Conservation (phyloP, 106 monocot species). For the Xerophyta viscosa region DNA sequence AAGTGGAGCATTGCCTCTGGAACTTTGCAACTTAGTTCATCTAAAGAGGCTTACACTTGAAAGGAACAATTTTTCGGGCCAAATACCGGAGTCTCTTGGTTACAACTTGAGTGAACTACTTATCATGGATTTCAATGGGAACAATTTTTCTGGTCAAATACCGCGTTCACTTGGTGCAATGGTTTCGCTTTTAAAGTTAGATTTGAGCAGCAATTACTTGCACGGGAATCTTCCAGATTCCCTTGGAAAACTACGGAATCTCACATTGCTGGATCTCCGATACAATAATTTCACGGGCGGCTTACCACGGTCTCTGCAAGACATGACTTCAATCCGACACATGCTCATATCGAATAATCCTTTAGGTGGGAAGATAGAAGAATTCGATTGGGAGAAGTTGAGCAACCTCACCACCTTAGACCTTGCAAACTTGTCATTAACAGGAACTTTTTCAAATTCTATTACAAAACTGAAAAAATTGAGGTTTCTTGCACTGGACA, state of each 20-base stretch:
- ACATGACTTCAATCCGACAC: slow-evolving; percentile 48
- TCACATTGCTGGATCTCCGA: slow-evolving; percentile 66
- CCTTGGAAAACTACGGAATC: slow-evolving; percentile 30
- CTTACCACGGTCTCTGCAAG: slow-evolving; percentile 19
- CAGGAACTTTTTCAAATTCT: slow-evolving; percentile 47
- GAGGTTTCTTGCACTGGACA: slow-evolving; percentile 58
- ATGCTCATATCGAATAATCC: slow-evolving; percentile 70
- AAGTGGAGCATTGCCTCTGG: slow-evolving; percentile 33
- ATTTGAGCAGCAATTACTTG: slow-evolving; percentile 63
- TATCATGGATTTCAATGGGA: slow-evolving; percentile 54
- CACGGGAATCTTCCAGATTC: slow-evolving; percentile 48
- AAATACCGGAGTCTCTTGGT: slow-evolving; percentile 42
- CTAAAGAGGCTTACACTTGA: slow-evolving; percentile 47
- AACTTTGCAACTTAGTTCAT: slow-evolving; percentile 24
- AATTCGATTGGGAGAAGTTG: slow-evolving; percentile 31
- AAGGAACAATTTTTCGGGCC: slow-evolving; percentile 43
- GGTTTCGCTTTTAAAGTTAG: slow-evolving; percentile 57
- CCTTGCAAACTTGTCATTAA: slow-evolving; percentile 34
- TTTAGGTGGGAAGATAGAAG: slow-evolving; percentile 31
- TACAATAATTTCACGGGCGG: slow-evolving; percentile 52
- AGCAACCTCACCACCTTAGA: slow-evolving; percentile 51
- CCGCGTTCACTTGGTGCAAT: slow-evolving; percentile 42
- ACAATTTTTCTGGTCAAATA: slow-evolving; percentile 36
- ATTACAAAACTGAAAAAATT: slow-evolving; percentile 33
- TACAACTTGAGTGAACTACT: slow-evolving; percentile 31